phyloP scores from a whole-genome alignment of 2,329 filamentous ascomycete genomes.

The Apiospora malaysiana region DNA sequence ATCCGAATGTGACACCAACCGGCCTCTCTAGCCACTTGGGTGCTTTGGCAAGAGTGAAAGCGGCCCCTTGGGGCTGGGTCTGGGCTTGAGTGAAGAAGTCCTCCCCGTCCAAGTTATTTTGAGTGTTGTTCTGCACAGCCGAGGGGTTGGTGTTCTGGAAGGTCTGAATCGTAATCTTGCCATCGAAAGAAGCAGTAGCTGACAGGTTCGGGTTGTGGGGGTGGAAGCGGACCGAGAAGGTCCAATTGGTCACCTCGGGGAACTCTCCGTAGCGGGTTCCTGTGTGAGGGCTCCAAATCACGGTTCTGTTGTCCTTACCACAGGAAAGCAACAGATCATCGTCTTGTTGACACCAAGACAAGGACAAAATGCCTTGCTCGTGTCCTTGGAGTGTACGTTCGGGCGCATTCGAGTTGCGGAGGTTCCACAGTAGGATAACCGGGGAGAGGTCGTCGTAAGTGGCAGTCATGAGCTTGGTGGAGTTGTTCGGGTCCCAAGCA shows the following conservation, averaged over 20 bases:
- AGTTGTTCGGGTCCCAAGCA: constrained; percentile 95
- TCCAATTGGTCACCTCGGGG: constrained; percentile 99
- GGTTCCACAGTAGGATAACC: constrained; percentile 89
- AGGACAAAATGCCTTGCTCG: constrained; percentile 88
- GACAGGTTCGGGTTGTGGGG: constrained; percentile 90
- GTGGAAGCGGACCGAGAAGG: constrained; percentile 93
- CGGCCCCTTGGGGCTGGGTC: constrained; percentile 86
- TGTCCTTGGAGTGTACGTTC: constrained; percentile 90
- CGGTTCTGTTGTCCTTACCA: constrained; percentile 94
- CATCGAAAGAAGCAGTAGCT: constrained; percentile 95
- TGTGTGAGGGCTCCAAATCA: constrained; percentile 95
- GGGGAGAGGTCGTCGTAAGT: constrained; percentile 89
- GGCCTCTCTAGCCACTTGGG: constrained; percentile 92
- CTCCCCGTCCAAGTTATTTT: constrained; percentile 80
- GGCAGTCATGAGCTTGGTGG: constrained; percentile 91
- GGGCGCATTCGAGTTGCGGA: constrained; percentile 94
- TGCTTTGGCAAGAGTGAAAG: constrained; percentile 84
- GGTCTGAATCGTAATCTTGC: constrained; percentile 92
- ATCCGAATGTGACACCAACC: constrained; percentile 87
- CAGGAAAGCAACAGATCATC: constrained; percentile 87
- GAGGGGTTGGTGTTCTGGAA: constrained; percentile 90
- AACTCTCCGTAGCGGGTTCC: constrained; percentile 90
- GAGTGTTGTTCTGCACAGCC: constrained; percentile 68
- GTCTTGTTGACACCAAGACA: constrained; percentile 96
- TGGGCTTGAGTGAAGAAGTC: constrained; percentile 97